Conservation (phyloP, 106 monocot genomes). For the Dioscorea zingiberensis region DNA sequence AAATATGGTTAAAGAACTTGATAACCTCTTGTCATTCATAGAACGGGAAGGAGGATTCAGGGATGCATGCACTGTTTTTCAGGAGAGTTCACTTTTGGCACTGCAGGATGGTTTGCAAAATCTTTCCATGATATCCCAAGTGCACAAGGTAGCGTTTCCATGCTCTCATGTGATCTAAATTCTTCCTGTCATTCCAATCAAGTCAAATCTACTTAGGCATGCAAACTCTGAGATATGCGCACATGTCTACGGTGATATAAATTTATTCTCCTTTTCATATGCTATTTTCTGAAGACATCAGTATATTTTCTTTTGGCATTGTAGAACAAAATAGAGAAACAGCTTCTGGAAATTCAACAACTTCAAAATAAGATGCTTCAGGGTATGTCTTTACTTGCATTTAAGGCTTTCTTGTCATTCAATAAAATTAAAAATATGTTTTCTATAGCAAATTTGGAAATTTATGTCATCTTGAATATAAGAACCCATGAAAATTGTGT, state of each 20-base stretch:
- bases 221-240: background rate
- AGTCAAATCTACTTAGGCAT: no score
- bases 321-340: constrained; percentile 51
- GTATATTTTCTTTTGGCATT: constrained; percentile 13
- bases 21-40: constrained; percentile 53
- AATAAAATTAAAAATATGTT: background rate
- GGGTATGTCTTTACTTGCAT: constrained; percentile 26
- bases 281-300: no score
- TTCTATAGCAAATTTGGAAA: background rate
- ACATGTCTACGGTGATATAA: background rate
- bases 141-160: constrained; percentile 42
- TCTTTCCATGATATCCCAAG: constrained; percentile 33
- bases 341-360: constrained; percentile 56
- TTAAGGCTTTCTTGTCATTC: background rate
- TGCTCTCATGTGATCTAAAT: background rate
- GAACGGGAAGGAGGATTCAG: constrained; percentile 68
- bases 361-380: constrained; percentile 79
- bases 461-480: background rate
- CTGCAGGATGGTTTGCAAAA: constrained; percentile 55
- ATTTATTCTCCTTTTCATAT: background rate
- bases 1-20: constrained; percentile 74
- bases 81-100: constrained; percentile 42
- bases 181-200: no score
- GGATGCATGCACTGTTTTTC: constrained; percentile 56
- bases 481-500: no score